These are phyloP conservation scores for Phycomyces blakesleeanus DNA, from an alignment of 192 early-diverging fungal genomes.

Conservation along the genomic window DNA sequence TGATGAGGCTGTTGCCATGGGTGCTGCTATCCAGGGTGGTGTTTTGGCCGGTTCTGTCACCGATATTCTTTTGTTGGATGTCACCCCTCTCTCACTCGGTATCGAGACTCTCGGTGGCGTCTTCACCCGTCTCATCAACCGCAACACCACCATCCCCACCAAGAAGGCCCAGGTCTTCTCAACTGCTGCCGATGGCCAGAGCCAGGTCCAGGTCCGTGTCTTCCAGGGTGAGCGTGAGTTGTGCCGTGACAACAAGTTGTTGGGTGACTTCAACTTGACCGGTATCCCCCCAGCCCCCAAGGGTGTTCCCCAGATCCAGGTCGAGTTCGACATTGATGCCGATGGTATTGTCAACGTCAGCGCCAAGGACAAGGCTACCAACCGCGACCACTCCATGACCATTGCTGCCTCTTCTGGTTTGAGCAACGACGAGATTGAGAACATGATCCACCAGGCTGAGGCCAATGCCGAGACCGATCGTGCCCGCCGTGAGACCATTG, in stretches of 20 bases:
- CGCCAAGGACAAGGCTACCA: constrained; percentile 95
- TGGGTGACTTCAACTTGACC: constrained; percentile 95
- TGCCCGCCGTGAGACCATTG: constrained; percentile 90
- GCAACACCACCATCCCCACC: constrained; percentile 98
- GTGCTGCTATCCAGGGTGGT: constrained; percentile 98
- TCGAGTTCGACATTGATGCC: constrained; percentile 98
- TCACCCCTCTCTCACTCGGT: constrained; percentile 95
- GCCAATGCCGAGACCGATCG: constrained; percentile 90
- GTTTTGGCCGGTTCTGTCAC: constrained; percentile 95
- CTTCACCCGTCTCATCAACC: constrained; percentile 93
- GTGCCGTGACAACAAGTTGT: constrained; percentile 93
- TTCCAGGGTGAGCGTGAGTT: constrained; percentile 99
- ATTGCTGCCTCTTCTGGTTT: constrained; percentile 95
- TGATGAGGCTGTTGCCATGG: constrained; percentile 97
- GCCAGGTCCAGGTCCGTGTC: constrained; percentile 95
- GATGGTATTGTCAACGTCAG: constrained; percentile 98
- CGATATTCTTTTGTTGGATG: constrained; percentile 93
- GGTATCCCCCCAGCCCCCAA: constrained; percentile 96
- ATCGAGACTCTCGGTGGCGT: constrained; percentile 98
- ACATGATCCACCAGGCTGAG: constrained; percentile 93
- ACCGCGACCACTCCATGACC: constrained; percentile 92
- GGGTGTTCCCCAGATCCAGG: constrained; percentile 96
- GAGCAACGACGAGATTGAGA: constrained; percentile 91
- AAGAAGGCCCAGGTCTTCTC: constrained; percentile 99
- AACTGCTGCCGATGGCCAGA: constrained; percentile 97